Base-by-base conservation (phyloP, 106 monocot genomes). In the Iris macrosiphon region DNA sequence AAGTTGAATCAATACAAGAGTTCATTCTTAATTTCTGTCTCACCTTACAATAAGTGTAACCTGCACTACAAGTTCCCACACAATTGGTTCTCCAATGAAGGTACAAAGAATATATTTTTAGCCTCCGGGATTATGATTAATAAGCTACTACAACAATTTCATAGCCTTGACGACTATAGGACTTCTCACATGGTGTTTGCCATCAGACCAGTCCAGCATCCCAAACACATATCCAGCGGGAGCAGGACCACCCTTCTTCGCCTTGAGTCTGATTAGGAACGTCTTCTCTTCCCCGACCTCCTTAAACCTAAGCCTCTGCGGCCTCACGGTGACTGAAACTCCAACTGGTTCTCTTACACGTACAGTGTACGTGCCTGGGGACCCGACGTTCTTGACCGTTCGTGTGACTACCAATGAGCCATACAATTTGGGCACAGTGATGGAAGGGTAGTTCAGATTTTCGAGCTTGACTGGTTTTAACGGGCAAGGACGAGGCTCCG, bases 381-480 rank as follows among this genome's bases (percentile, higher is more conserved):
- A 0, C 4, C 66, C 66, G 1, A 66, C 66, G 17, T 66, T 66
- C 54, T 45, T 66, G 6, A 66, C 12, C 2, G 55, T 55, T 10
- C 66, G 28, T 7, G 31, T 44, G 8, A 56, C 55, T 1, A 45
- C 32, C 1, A 18, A 10, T 2, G 34, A 31, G 0, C 23, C 54
- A 3, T 10, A 22, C 23, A 56, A 32, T 14, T 40, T 42, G 5
- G 66, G 55, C 33, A 55, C 22, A 6, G 45, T 22, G 34, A 66
- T 55, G 1, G 66, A 55, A 0, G 66, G 66, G 24, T 66, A 55
- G 55, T 66, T 66, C 45, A 66, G 33, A 32, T 56, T 22, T 24
- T 66, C 55, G 2, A 55, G 26, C n/a, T 16, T 19, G 10, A 41
- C 23, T 4, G 31, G 42, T 18, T 55, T 32, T 2, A 20, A 24